phyloP scores from a whole-genome alignment of 176 grass and related monocot species.

The Tuctoria greenei region DNA sequence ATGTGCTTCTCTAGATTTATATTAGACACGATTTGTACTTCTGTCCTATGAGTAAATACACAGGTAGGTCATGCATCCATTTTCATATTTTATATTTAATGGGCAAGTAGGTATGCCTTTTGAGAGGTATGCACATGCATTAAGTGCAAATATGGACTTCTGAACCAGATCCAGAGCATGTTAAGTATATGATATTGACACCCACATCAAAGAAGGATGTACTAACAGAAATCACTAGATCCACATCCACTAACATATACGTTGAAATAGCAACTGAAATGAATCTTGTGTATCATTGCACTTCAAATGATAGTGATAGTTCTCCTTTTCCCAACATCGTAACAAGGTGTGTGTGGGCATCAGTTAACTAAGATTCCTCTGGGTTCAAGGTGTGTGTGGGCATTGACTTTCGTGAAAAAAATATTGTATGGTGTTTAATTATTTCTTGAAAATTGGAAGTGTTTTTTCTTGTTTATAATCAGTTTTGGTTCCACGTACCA shows the following conservation, averaged over 20 bases:
- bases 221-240: background rate
- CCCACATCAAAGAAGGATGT: too few species aligned
- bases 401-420: too few species aligned
- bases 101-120: too few species aligned
- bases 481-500: too few species aligned
- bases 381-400: background rate
- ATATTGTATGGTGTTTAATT: too few species aligned
- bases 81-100: conserved; percentile 1
- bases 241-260: background rate
- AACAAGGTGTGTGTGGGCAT: background rate
- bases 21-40: background rate
- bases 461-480: too few species aligned
- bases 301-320: background rate
- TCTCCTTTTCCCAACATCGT: conserved; percentile 6
- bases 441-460: too few species aligned
- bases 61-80: background rate
- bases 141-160: too few species aligned
- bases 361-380: background rate
- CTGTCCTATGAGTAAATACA: background rate
- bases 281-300: background rate
- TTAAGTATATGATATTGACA: too few species aligned
- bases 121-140: too few species aligned
- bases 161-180: too few species aligned
- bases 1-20: background rate
- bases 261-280: background rate